Evolutionary conservation across 768 basidiomycete species (phyloP).

Genomic region (Pleurotus citrinopileatus): DNA sequence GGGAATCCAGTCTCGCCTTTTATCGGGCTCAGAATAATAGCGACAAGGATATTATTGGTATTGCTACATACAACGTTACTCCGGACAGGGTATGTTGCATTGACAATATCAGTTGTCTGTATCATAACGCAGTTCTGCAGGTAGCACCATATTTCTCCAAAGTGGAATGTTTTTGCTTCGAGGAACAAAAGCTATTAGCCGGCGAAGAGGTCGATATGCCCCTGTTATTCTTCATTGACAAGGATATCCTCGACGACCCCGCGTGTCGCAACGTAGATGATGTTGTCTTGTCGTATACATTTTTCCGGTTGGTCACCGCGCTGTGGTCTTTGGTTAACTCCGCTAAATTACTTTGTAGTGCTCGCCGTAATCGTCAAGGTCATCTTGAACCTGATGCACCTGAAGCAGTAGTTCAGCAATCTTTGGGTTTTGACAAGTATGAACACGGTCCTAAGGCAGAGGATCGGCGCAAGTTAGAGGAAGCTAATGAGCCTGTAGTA

Average conservation of each 20-base stretch:
- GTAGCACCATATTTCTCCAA: slow-evolving; percentile 98
- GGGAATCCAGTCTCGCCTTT: slow-evolving; percentile 91
- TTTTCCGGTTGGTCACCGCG: slow-evolving; percentile 69
- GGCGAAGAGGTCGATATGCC: slow-evolving; percentile 99
- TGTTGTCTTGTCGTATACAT: slow-evolving; percentile 93
- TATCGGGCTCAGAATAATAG: slow-evolving; percentile 8
- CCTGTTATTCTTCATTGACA: slow-evolving; percentile 97
- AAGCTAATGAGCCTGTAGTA: background rate
- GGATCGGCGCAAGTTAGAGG: background rate
- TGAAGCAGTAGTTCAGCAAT: slow-evolving; percentile 74
- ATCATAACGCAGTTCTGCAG: slow-evolving; percentile 35
- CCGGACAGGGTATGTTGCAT: slow-evolving; percentile 78
- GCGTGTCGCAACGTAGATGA: slow-evolving; percentile 84
- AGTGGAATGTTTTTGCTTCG: slow-evolving; percentile 99
- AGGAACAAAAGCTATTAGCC: slow-evolving; percentile 93
- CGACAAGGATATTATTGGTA: slow-evolving; percentile 58
- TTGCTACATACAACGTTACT: slow-evolving; percentile 98
- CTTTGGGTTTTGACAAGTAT: slow-evolving; percentile 71
- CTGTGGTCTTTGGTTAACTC: slow-evolving; percentile 18
- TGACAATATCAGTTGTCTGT: background rate
- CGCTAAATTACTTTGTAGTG: slow-evolving; percentile 44
- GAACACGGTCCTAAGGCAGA: slow-evolving; percentile 46
- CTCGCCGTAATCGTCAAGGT: slow-evolving; percentile 79
- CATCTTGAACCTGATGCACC: slow-evolving; percentile 90
- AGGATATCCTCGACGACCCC: slow-evolving; percentile 93